Conservation (phyloP, 2,329 filamentous ascomycete species). For the Aureobasidium sp. region DNA sequence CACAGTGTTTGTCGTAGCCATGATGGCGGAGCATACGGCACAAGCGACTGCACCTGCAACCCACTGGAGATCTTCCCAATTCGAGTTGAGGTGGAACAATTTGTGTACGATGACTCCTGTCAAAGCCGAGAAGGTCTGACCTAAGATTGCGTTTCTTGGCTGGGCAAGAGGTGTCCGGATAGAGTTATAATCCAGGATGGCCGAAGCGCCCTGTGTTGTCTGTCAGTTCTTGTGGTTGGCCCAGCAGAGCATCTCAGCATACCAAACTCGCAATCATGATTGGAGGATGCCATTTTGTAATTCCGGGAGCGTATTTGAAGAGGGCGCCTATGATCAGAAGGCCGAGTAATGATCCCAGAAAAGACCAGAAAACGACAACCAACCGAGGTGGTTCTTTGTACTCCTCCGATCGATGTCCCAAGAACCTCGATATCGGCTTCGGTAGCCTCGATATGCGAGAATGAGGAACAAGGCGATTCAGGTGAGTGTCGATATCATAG, state of each 20-base stretch:
- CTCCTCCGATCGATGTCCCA: constrained; percentile 41
- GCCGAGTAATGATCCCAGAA: constrained; percentile 38
- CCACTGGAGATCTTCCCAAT: constrained; percentile 36
- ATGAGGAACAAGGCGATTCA: constrained; percentile 63
- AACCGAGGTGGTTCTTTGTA: constrained; percentile 35
- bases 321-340: constrained; percentile 37
- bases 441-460: constrained; percentile 61
- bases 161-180: constrained; percentile 42
- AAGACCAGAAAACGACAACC: constrained; percentile 36
- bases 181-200: constrained; percentile 42
- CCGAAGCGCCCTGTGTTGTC: constrained; percentile 36
- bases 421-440: constrained; percentile 56
- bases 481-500: constrained; percentile 69
- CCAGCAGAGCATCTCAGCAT: constrained; percentile 16
- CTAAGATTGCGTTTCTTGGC: constrained; percentile 40
- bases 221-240: not conserved
- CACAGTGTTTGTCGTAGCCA: constrained; percentile 42
- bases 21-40: constrained; percentile 36
- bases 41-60: constrained; percentile 39
- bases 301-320: constrained; percentile 33
- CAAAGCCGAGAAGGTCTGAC: constrained; percentile 39
- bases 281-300: constrained; percentile 35
- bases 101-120: constrained; percentile 40
- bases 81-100: constrained; percentile 34
- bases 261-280: constrained; percentile 39